These are phyloP conservation scores for Ocimum tenuiflorum DNA, from an alignment of 257 asterid species.

Conservation along the genomic window DNA sequence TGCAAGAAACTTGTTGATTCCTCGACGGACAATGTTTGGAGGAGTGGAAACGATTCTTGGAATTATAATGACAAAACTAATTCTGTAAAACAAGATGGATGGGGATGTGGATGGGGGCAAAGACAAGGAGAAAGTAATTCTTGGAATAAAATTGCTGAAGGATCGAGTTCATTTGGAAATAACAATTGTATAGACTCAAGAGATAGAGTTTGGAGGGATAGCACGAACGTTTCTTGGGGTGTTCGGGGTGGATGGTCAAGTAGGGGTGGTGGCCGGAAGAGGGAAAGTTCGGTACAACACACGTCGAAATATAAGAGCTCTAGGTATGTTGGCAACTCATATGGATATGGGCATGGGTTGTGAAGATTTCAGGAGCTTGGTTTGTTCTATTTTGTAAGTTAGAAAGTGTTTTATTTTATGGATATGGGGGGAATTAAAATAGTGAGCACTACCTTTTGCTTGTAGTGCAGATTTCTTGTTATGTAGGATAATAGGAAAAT, in stretches of 20 bases:
- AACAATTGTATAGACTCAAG: slow-evolving; percentile 11
- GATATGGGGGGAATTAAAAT: not conserved
- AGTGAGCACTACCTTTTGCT: slow-evolving; percentile 6
- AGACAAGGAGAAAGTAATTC: not conserved
- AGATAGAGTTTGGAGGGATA: slow-evolving; percentile 32
- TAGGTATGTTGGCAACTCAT: slow-evolving; percentile 42
- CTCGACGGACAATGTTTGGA: slow-evolving; percentile 40
- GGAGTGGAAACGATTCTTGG: slow-evolving; percentile 36
- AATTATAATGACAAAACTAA: slow-evolving; percentile 18
- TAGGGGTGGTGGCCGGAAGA: slow-evolving; percentile 52
- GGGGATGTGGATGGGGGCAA: slow-evolving; percentile 18
- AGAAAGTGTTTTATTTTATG: not conserved
- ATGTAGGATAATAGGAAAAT: slow-evolving; percentile 6
- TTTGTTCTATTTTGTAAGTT: slow-evolving; percentile 15
- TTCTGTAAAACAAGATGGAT: slow-evolving; percentile 31
- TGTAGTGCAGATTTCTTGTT: not conserved
- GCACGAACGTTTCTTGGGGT: slow-evolving; percentile 25
- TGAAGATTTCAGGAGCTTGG: slow-evolving; percentile 18
- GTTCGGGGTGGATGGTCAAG: slow-evolving; percentile 31
- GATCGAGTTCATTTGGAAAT: slow-evolving; percentile 27
- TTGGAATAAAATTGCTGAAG: slow-evolving; percentile 17
- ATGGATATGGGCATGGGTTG: slow-evolving; percentile 27
- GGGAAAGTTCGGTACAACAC: slow-evolving; percentile 61
- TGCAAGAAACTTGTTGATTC: slow-evolving; percentile 26
- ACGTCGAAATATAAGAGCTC: slow-evolving; percentile 46